Evolutionary conservation across 1,139 yeast genomes (phyloP).

Genomic region (Geotrichum australiense): DNA sequence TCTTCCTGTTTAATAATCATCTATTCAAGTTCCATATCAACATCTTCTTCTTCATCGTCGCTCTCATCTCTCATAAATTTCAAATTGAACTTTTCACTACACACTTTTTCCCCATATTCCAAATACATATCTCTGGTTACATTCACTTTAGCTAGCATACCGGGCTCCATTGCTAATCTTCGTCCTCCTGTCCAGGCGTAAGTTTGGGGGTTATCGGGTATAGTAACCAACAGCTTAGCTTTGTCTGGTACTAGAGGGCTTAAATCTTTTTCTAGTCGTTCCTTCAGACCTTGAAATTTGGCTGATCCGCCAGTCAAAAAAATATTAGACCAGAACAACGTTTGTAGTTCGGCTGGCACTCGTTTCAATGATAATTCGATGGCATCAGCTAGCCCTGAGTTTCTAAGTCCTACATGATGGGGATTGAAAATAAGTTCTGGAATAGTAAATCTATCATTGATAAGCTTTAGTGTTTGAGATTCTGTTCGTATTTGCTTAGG

Average conservation of each 20-base stretch:
- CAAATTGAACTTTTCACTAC: slow-evolving; percentile 22
- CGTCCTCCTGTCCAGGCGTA: slow-evolving; percentile 56
- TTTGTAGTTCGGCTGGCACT: slow-evolving; percentile 68
- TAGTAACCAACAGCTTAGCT: slow-evolving; percentile 42
- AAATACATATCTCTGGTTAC: slow-evolving; percentile 72
- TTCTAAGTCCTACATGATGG: slow-evolving; percentile 67
- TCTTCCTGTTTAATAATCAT: too few species aligned
- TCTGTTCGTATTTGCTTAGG: slow-evolving; percentile 38
- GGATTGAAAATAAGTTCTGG: slow-evolving; percentile 90
- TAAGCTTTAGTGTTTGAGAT: slow-evolving; percentile 58
- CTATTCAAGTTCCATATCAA: too few species aligned
- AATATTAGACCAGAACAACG: slow-evolving; percentile 73
- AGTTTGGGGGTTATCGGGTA: slow-evolving; percentile 39
- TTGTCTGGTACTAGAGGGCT: slow-evolving; percentile 32
- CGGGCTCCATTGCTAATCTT: slow-evolving; percentile 46
- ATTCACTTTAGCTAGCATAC: slow-evolving; percentile 45
- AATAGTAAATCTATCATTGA: slow-evolving; percentile 78
- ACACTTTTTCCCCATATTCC: slow-evolving; percentile 64
- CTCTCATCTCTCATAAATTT: slow-evolving; percentile 1
- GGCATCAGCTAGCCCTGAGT: slow-evolving; percentile 67
- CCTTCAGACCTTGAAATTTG: slow-evolving; percentile 58
- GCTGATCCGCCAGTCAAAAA: slow-evolving; percentile 79
- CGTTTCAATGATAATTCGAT: slow-evolving; percentile 63
- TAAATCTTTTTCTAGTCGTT: slow-evolving; percentile 43
- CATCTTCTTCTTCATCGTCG: slow-evolving; percentile 7